Conservation (phyloP, 163 green algal species). For the Scenedesmus sp. region DNA sequence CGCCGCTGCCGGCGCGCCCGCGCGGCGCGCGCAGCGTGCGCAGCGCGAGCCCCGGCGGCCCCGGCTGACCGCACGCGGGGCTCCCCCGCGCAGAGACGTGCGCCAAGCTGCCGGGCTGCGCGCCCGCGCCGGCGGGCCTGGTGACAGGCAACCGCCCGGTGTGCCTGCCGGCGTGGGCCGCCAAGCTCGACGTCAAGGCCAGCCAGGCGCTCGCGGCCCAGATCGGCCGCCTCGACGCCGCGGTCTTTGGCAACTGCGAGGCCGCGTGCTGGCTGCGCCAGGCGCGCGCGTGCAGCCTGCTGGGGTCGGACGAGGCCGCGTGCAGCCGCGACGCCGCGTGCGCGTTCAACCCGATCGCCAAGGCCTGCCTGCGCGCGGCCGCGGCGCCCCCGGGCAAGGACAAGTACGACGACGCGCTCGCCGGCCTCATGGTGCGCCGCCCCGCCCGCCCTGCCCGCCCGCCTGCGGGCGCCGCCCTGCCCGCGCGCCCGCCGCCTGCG, state of each 20-base stretch:
- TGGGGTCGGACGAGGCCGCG: slow-evolving; percentile 10
- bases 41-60: neutral
- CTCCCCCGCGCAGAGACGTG: slow-evolving; percentile 21
- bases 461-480: too few relatives aligned
- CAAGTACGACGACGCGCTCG: slow-evolving; percentile 17
- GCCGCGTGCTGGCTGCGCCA: slow-evolving; percentile 31
- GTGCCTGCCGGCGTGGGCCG: neutral
- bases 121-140: neutral
- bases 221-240: slow-evolving; percentile 1
- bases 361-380: neutral
- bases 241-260: slow-evolving; percentile 13
- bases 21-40: neutral
- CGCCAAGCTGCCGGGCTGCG: slow-evolving; percentile 30
- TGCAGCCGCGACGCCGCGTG: too few relatives aligned
- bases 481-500: too few relatives aligned
- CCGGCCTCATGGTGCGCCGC: slow-evolving; percentile 11
- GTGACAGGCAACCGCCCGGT: too few relatives aligned
- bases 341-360: slow-evolving; percentile 6
- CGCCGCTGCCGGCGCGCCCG: neutral
- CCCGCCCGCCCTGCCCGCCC: too few relatives aligned
- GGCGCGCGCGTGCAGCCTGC: slow-evolving; percentile 13
- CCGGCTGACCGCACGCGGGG: neutral
- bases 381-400: slow-evolving; percentile 4
- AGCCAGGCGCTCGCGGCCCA: slow-evolving; percentile 6
- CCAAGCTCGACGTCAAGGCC: slow-evolving; percentile 22